These are phyloP conservation scores for Clonostachys byssicola DNA, from an alignment of 2,329 filamentous ascomycete genomes.

Conservation along the genomic window DNA sequence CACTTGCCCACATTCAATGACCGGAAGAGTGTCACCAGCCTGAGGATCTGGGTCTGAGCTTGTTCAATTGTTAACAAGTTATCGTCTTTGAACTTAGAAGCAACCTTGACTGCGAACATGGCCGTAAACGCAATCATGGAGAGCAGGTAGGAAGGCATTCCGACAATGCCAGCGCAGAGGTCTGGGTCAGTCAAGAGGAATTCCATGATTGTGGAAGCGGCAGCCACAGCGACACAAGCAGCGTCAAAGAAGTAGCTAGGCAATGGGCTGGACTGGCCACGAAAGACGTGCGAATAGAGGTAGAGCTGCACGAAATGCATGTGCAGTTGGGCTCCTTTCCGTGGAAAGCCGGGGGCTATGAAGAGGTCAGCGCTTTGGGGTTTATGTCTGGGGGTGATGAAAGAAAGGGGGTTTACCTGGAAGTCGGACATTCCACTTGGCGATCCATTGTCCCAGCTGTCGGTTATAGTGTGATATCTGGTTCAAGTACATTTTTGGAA, in stretches of 20 bases:
- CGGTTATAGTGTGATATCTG: constrained; percentile 29
- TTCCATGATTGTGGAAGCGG: constrained; percentile 37
- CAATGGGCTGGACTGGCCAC: constrained; percentile 26
- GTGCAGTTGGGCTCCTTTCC: constrained; percentile 32
- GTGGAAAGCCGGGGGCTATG: constrained; percentile 31
- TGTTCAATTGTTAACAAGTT: constrained; percentile 7
- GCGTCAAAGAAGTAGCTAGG: constrained; percentile 26
- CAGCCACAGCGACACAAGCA: constrained; percentile 22
- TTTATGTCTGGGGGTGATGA: background rate
- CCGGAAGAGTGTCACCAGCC: constrained; percentile 32
- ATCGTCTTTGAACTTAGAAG: constrained; percentile 31
- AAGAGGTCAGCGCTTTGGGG: constrained; percentile 23
- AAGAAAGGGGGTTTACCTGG: constrained; percentile 13
- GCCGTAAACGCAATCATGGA: constrained; percentile 50
- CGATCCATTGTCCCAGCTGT: constrained; percentile 30
- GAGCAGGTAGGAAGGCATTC: constrained; percentile 46
- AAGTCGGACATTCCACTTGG: constrained; percentile 22
- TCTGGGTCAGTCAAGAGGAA: constrained; percentile 35
- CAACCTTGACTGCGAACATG: constrained; percentile 44
- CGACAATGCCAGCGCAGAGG: constrained; percentile 29
- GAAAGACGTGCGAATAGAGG: constrained; percentile 34
- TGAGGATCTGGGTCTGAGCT: no score
- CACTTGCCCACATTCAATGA: constrained; percentile 33
- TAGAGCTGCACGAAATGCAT: constrained; percentile 36
- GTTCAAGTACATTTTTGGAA: constrained; percentile 44